Evolutionary conservation across 2,329 filamentous ascomycete genomes (phyloP), one percentile per base, ranked within the genome.

Genomic region (Drechslerella stenobrocha): DNA sequence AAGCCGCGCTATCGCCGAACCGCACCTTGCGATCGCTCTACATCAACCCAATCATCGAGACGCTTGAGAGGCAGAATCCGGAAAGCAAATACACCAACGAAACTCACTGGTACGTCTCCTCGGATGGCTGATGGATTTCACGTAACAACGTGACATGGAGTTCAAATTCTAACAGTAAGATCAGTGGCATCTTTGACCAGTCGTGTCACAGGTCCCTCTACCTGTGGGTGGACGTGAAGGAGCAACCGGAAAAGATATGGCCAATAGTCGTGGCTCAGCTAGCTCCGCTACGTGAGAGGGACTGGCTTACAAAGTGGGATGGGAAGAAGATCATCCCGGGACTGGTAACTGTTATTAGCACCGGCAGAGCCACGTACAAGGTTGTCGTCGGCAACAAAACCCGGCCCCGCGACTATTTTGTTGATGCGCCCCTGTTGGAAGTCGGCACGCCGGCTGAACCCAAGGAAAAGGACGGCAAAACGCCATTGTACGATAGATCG

Each of bases 171-270:
- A 34, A 52, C 50, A 26, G 22, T 56, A 28, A 52, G 15, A 13
- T 52, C 44, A 73, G 69, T 45, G 73, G 73, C 15, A 69, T 74
- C 3, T 80, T 79, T 53, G 78, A 80, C 42, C 70, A 73, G 8
- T 74, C 76, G 26, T 73, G 75, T 0, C 69, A 66, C 4, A 75
- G 76, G 74, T 71, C 82, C 0, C 75, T 88, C 0, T 78, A 82
- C 3, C 79, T 90, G 2, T 79, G 90, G 2, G 80, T 90, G 26
- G 87, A 90, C 74, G 77, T 90, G 73, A 90, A 90, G 76, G 84
- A 80, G 1, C 74, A 79, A 23, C 81, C 81, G 0, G 73, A 75
- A 2, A 75, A 78, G 20, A 83, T 81, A 1, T 84, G 81, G 77
- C 79, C 79, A 0, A 75, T 80, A 47, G 80, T 87, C 0, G 70